These are phyloP conservation scores for Fusarium staphyleae DNA, from an alignment of 2,329 filamentous ascomycete species.

Conservation along the genomic window DNA sequence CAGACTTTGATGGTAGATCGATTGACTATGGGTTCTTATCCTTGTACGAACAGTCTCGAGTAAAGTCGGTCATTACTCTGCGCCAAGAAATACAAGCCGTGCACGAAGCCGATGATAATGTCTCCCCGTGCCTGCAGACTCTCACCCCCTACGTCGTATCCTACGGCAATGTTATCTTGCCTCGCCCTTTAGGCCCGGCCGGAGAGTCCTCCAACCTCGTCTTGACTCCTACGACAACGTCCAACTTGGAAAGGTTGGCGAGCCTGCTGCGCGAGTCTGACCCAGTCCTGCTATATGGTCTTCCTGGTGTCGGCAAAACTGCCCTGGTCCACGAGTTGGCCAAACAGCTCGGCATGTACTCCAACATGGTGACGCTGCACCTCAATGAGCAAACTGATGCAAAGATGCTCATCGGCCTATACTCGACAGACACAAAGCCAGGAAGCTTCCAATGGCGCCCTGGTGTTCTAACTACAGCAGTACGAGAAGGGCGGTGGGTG, in stretches of 20 bases:
- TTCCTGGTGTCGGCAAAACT: conserved; percentile 91
- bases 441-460: conserved; percentile 92
- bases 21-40: conserved; percentile 82
- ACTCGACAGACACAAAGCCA: conserved; percentile 85
- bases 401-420: conserved; percentile 93
- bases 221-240: conserved; percentile 73
- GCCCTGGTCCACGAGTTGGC: conserved; percentile 84
- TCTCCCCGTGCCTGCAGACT: conserved; percentile 43
- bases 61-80: conserved; percentile 53
- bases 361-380: conserved; percentile 90
- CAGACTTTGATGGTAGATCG: conserved; percentile 74
- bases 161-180: conserved; percentile 72
- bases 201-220: conserved; percentile 62
- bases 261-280: conserved; percentile 69
- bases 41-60: conserved; percentile 63
- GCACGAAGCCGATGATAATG: conserved; percentile 12
- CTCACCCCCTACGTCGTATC: conserved; percentile 68
- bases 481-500: conserved; percentile 94
- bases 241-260: conserved; percentile 76
- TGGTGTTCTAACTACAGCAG: conserved; percentile 91
- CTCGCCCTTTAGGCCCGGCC: conserved; percentile 62
- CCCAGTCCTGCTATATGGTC: conserved; percentile 81
- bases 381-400: conserved; percentile 98
- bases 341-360: conserved; percentile 77
- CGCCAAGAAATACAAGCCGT: conserved; percentile 48